These are phyloP conservation scores for Helminthosporium solani DNA, from an alignment of 2,329 filamentous ascomycete genomes.

Conservation along the genomic window DNA sequence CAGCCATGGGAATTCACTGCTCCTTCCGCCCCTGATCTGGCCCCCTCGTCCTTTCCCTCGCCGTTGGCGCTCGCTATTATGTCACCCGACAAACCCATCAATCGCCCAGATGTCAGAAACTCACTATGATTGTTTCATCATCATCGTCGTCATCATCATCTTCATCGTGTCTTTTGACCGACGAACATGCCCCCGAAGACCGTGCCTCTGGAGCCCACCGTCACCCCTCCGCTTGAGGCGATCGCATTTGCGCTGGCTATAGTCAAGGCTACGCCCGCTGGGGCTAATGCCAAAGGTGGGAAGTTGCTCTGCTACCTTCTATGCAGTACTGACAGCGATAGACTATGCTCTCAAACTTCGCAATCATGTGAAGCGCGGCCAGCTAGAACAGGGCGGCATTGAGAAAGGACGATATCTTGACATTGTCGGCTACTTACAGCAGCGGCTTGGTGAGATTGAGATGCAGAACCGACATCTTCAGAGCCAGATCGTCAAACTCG, in stretches of 20 bases:
- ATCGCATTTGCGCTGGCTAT: constrained; percentile 39
- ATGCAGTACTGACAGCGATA: constrained; percentile 12
- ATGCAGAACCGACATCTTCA: constrained; percentile 24
- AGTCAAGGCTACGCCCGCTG: constrained; percentile 42
- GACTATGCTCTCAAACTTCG: constrained; percentile 40
- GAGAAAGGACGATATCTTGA: constrained; percentile 40
- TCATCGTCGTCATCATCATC: not conserved
- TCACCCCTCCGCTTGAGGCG: constrained; percentile 26
- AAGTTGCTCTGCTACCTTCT: not conserved
- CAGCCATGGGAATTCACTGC: too few species aligned
- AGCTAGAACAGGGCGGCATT: constrained; percentile 19
- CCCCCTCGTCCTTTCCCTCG: not conserved
- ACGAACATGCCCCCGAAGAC: not conserved
- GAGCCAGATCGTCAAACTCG: constrained; percentile 24
- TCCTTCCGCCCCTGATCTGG: not conserved
- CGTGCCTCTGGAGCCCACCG: not conserved
- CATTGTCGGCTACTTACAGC: constrained; percentile 43
- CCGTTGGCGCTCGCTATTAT: too few species aligned
- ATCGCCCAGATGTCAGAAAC: too few species aligned
- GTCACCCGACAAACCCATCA: too few species aligned
- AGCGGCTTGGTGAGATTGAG: constrained; percentile 26
- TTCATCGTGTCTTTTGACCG: not conserved
- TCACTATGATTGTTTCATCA: too few species aligned
- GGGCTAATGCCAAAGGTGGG: constrained; percentile 35
- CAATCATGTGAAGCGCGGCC: constrained; percentile 32